These are phyloP conservation scores for Mangifera indica DNA, from an alignment of 345 rosid species.

Conservation along the genomic window DNA sequence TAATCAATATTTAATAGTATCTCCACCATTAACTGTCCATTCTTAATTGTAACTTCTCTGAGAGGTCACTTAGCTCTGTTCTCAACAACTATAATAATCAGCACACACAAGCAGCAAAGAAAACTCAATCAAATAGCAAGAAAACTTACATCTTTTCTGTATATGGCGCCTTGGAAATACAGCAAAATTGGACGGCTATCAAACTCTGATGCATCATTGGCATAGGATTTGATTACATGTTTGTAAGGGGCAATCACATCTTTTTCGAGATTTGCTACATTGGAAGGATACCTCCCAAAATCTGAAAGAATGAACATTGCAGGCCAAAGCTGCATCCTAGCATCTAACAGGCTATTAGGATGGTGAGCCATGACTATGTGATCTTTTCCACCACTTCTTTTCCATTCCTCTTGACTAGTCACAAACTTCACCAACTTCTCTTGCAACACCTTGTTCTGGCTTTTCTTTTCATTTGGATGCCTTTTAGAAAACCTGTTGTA, in stretches of 20 bases:
- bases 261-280: slow-evolving; percentile 74
- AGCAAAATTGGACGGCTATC: slow-evolving; percentile 73
- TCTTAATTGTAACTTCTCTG: not conserved
- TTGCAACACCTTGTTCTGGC: slow-evolving; percentile 60
- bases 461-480: slow-evolving; percentile 56
- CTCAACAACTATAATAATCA: not conserved
- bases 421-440: slow-evolving; percentile 62
- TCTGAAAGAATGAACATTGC: slow-evolving; percentile 82
- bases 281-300: slow-evolving; percentile 90
- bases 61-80: not conserved
- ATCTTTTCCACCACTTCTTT: slow-evolving; percentile 67
- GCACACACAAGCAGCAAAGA: not conserved
- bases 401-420: slow-evolving; percentile 73
- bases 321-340: slow-evolving; percentile 74
- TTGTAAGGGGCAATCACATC: slow-evolving; percentile 93
- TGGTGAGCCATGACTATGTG: slow-evolving; percentile 90
- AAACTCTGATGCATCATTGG: slow-evolving; percentile 61
- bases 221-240: slow-evolving; percentile 62
- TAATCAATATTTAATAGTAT: not conserved
- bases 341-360: slow-evolving; percentile 85
- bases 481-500: slow-evolving; percentile 71
- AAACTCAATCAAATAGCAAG: slow-evolving; percentile 11
- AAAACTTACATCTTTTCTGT: slow-evolving; percentile 84
- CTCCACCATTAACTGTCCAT: too few species aligned
- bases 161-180: slow-evolving; percentile 94